Evolutionary conservation across 371 early-diverging fungal genomes (phyloP).

Genomic region (Apophysomyces elegans): DNA sequence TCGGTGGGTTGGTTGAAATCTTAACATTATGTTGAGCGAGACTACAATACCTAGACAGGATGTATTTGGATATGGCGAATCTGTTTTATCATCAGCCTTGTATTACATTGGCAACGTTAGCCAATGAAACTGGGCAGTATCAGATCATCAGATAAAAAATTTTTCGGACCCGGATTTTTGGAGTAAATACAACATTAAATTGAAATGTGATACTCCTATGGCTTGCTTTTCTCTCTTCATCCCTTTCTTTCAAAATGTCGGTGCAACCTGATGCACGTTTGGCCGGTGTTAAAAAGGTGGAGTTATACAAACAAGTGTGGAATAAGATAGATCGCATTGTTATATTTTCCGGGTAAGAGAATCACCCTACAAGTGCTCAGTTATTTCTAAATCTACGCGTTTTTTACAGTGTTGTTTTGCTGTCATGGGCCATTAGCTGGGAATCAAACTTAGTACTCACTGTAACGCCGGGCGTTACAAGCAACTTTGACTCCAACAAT

Average conservation of each 20-base stretch:
- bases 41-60: too few relatives aligned
- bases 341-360: background rate
- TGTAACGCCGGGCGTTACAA: slow-evolving; percentile 12
- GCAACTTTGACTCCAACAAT: slow-evolving; percentile 18
- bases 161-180: background rate
- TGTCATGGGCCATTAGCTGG: slow-evolving; percentile 33
- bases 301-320: slow-evolving; percentile 3
- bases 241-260: background rate
- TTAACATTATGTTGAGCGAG: too few relatives aligned
- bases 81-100: too few relatives aligned
- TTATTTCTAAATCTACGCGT: background rate
- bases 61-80: too few relatives aligned
- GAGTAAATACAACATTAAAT: background rate
- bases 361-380: background rate
- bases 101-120: background rate
- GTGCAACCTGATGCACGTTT: background rate
- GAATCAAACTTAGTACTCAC: slow-evolving; percentile 18
- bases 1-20: background rate
- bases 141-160: slow-evolving; percentile 8
- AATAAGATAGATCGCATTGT: background rate
- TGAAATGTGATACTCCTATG: background rate
- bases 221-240: background rate
- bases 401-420: slow-evolving; percentile 18
- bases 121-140: background rate
- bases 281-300: slow-evolving; percentile 3